Conservation (phyloP, 352 stramenopile species). For the Globisporangium parvum region DNA sequence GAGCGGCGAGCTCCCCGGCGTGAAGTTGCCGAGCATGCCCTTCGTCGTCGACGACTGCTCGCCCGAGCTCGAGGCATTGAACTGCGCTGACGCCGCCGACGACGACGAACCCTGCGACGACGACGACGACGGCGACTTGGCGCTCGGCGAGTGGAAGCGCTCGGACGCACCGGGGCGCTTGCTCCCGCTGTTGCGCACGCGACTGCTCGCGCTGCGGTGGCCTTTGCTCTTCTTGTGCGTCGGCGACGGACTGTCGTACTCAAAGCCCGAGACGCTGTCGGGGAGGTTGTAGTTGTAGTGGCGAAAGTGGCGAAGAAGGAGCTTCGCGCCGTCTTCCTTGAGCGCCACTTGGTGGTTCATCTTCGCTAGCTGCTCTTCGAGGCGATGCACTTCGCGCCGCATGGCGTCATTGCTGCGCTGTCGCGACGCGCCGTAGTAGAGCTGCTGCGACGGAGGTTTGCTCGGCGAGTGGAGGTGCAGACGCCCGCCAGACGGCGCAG, state of each 20-base stretch:
- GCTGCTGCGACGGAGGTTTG: conserved; percentile 4
- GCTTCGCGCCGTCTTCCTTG: conserved; percentile 57
- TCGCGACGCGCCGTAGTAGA: conserved; percentile 4
- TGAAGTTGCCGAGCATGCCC: conserved; percentile 28
- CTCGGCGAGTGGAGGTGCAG: conserved; percentile 4
- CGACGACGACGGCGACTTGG: conserved; percentile 15
- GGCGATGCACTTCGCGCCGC: conserved; percentile 43
- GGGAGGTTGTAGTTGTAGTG: conserved; percentile 84
- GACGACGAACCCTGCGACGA: conserved; percentile 16
- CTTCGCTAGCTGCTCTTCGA: conserved; percentile 56
- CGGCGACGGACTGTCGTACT: conserved; percentile 46
- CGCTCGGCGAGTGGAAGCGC: conserved; percentile 15
- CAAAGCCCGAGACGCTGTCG: conserved; percentile 36
- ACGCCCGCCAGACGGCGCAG: background rate
- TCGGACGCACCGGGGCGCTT: conserved; percentile 5
- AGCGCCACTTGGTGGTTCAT: conserved; percentile 56
- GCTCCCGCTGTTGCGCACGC: conserved; percentile 7
- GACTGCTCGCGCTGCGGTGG: conserved; percentile 9
- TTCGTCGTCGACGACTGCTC: conserved; percentile 23
- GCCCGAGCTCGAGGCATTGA: conserved; percentile 6
- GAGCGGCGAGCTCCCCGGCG: conserved; percentile 52
- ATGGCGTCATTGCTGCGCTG: conserved; percentile 33
- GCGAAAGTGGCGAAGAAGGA: conserved; percentile 54
- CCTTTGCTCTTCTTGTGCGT: conserved; percentile 8
- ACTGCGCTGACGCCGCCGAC: conserved; percentile 7